A percentile compares a stretch with the other conserved stretches of the same genome.
These are phyloP conservation scores for Carex arenaria DNA, from an alignment of 202 grass and related monocot genomes.

Conservation along the genomic window DNA sequence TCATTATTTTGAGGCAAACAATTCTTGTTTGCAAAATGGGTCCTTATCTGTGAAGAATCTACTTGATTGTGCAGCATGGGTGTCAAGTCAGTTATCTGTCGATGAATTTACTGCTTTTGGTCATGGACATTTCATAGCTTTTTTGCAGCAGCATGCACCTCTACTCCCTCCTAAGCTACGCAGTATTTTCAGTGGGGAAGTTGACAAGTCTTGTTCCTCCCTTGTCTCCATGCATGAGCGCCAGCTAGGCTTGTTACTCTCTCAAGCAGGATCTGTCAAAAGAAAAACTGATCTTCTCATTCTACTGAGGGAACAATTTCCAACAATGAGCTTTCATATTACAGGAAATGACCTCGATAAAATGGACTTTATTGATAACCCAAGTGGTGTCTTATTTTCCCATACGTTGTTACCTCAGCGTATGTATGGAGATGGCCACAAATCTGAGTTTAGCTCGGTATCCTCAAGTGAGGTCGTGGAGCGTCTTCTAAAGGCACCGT, in stretches of 20 bases:
- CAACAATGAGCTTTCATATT: conserved; percentile 59
- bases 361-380: conserved; percentile 36
- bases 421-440: conserved; percentile 16
- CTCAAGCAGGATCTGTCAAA: conserved; percentile 33
- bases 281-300: conserved; percentile 38
- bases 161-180: conserved; percentile 33
- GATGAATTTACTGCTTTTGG: conserved; percentile 70
- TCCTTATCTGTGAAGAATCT: conserved; percentile 43
- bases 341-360: conserved; percentile 38
- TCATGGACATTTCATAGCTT: conserved; percentile 71
- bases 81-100: conserved; percentile 51
- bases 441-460: conserved; percentile 40
- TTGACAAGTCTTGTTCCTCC: conserved; percentile 27
- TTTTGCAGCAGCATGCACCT: conserved; percentile 64
- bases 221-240: conserved; percentile 51
- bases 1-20: conserved; percentile 59
- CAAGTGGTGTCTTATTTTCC: conserved; percentile 57
- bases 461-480: conserved; percentile 55
- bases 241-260: conserved; percentile 64
- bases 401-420: conserved; percentile 44
- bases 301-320: conserved; percentile 86
- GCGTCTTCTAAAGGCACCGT: conserved; percentile 75
- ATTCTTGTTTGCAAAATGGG: conserved; percentile 25
- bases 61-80: conserved; percentile 60
- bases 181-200: conserved; percentile 40